Base-by-base conservation (phyloP, 306 rosid genomes). In the Parietaria judaica region DNA sequence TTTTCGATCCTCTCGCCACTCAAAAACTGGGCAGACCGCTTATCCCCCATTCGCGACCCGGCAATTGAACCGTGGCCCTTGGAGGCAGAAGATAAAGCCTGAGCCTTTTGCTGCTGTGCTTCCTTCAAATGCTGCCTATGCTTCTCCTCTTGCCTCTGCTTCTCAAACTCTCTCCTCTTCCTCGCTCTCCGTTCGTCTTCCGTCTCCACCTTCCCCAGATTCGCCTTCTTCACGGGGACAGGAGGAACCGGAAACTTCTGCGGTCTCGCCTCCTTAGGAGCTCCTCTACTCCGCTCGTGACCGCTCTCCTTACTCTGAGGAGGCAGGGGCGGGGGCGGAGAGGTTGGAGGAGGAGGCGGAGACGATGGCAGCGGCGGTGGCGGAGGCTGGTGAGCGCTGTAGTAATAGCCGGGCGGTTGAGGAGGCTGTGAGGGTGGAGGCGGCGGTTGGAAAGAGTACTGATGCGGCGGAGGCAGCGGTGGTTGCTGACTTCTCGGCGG, bases 1-100 rank as follows among this genome's bases (percentile, higher is more conserved):
- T 88, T 92, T 75, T 92, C 99, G 45, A 82, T 68, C 81, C 99
- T 86, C 76, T 92, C 99, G 11, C 84, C 72, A n/a, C 86, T 77
- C 74, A 92, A 74, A 49, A 92, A 83, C 6, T 92, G 80, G 74
- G 95, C 66, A 55, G 80, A 48, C 69, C 83, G 84, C 79, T 81
- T 84, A 36, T 92, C 97, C 44, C 95, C 97, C 83, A 84, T 84
- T 58, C 97, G 85, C 1, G 97, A 84, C 70, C 95, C 99, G 6
- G 63, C 84, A 81, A 88, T 67, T 1, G 96, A 82, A 58, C 96
- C 94, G 34, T 80, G 99, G 45, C 74, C 99, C 76, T 88, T 92
- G 58, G 88, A 94, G 61, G 95, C 76, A 17, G 96, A 74, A 17
- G 96, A 71, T 66, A 80, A 51, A 71, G 79, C 69, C 68, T 83